A percentile compares a stretch with the other conserved stretches of the same genome.
Evolutionary conservation across 306 rosid species (phyloP).

Genomic region (Dryas alaskensis): DNA sequence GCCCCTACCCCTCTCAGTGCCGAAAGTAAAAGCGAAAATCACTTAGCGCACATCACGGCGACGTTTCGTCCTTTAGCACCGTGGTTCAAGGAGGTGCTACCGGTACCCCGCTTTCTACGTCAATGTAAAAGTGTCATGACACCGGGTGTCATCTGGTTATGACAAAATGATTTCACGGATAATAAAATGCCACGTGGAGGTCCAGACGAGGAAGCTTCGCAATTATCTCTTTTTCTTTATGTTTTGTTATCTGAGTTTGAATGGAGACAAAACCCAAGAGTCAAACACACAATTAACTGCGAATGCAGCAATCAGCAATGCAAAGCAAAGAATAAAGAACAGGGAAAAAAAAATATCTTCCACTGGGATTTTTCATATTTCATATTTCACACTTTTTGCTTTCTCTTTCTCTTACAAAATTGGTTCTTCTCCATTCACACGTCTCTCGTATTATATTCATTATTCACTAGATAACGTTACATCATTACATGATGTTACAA

Average conservation of each 20-base stretch:
- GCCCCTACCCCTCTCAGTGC: neutral
- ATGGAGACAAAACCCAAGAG: constrained; percentile 26
- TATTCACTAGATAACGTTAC: too few species aligned
- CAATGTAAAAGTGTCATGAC: neutral
- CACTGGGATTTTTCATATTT: neutral
- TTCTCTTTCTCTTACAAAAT: neutral
- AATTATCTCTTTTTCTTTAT: neutral
- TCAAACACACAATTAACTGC: constrained; percentile 4
- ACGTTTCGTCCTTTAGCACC: neutral
- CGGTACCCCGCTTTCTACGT: too few species aligned
- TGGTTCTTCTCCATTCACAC: too few species aligned
- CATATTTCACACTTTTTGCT: neutral
- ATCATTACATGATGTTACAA: too few species aligned
- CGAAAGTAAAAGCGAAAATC: neutral
- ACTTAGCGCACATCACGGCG: constrained; percentile 27
- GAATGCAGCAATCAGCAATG: neutral
- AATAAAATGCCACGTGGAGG: neutral
- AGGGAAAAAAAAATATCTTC: neutral
- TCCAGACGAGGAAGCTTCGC: neutral
- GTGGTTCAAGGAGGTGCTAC: neutral
- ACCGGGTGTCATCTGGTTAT: neutral
- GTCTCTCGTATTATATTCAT: too few species aligned
- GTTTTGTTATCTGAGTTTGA: neutral
- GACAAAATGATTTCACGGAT: neutral
- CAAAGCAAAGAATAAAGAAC: constrained; percentile 25